These are phyloP conservation scores for Leonotis leonurus DNA, from an alignment of 257 asterid genomes.

Conservation along the genomic window DNA sequence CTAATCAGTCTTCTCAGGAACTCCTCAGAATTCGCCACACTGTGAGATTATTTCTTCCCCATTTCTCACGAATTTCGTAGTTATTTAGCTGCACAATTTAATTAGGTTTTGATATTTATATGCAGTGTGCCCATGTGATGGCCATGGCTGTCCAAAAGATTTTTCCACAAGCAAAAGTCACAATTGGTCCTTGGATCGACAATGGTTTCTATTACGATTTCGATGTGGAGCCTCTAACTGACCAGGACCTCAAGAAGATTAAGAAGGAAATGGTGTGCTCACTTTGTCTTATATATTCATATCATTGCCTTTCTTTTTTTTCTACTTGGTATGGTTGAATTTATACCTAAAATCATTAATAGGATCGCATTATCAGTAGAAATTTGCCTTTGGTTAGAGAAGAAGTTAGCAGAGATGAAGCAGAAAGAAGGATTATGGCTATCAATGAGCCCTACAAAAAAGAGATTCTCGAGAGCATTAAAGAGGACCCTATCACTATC, in stretches of 20 bases:
- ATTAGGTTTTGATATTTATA: background rate
- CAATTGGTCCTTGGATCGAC: slow-evolving; percentile 97
- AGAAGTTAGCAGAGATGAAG: slow-evolving; percentile 87
- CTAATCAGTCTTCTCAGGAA: slow-evolving; percentile 64
- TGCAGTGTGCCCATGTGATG: slow-evolving; percentile 99
- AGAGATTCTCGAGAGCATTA: slow-evolving; percentile 77
- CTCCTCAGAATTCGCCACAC: slow-evolving; percentile 90
- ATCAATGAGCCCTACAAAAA: slow-evolving; percentile 85
- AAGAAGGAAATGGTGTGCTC: slow-evolving; percentile 92
- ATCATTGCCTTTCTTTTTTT: background rate
- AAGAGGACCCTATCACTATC: slow-evolving; percentile 84
- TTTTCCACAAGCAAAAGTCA: slow-evolving; percentile 86
- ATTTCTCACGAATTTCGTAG: background rate
- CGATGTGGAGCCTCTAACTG: slow-evolving; percentile 89
- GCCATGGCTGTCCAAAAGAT: slow-evolving; percentile 99
- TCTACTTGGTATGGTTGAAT: slow-evolving; percentile 8
- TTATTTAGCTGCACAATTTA: background rate
- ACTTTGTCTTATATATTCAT: background rate
- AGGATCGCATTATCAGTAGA: slow-evolving; percentile 84
- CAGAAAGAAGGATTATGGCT: slow-evolving; percentile 63
- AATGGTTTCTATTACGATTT: slow-evolving; percentile 93
- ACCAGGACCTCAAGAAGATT: slow-evolving; percentile 80
- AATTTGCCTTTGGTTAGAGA: slow-evolving; percentile 82
- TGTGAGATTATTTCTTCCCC: slow-evolving; percentile 26
- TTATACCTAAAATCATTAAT: slow-evolving; percentile 42